Evolutionary conservation across 2,329 filamentous ascomycete species (phyloP).

Genomic region (Cercospora sesami): DNA sequence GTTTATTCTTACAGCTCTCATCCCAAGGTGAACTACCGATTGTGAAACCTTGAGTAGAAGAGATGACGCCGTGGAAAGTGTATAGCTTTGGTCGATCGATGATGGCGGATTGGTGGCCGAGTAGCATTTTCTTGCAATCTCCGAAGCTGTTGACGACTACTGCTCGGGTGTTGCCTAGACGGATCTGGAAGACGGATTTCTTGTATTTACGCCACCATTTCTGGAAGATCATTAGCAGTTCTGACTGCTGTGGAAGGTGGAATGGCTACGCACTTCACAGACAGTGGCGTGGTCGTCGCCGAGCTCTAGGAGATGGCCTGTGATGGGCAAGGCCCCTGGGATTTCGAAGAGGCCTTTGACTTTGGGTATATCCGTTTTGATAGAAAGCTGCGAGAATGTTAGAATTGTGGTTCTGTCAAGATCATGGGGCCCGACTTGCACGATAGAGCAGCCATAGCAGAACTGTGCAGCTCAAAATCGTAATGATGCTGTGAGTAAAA

Average conservation of each 20-base stretch:
- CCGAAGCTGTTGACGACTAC: conserved; percentile 57
- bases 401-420: background rate
- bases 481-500: background rate
- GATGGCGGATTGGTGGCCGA: conserved; percentile 52
- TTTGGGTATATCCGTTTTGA: background rate
- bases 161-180: conserved; percentile 54
- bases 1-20: conserved; percentile 55
- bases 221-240: background rate
- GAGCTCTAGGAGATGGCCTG: conserved; percentile 53
- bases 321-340: conserved; percentile 52
- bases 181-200: conserved; percentile 54
- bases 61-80: conserved; percentile 57
- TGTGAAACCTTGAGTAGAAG: conserved; percentile 55
- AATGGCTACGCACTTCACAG: conserved; percentile 38
- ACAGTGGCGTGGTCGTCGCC: conserved; percentile 56
- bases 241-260: background rate
- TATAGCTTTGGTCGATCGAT: conserved; percentile 51
- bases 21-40: conserved; percentile 58
- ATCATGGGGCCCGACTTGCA: conserved; percentile 17
- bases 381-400: background rate
- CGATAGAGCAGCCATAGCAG: background rate
- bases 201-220: conserved; percentile 51
- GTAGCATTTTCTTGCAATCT: conserved; percentile 53
- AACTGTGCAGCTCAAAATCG: background rate
- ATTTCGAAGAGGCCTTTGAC: conserved; percentile 54